A percentile compares a stretch with the other conserved stretches of the same genome.
phyloP scores from a whole-genome alignment of 805 yeast genomes.

The Metschnikowia vanudenii region DNA sequence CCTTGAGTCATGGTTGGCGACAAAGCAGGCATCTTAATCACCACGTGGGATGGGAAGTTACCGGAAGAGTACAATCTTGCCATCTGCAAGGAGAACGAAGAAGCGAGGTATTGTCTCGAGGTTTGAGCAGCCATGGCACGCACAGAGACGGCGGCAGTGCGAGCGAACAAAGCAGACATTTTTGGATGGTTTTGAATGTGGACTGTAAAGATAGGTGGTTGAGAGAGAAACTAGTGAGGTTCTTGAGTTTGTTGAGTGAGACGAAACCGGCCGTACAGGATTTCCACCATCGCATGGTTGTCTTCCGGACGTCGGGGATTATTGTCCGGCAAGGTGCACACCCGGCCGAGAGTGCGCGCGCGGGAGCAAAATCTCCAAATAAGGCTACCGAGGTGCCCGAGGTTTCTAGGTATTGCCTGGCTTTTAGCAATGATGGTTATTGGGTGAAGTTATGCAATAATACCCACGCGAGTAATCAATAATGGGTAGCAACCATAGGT shows the following conservation, averaged over 20 bases:
- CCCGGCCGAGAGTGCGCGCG: conserved; percentile 1
- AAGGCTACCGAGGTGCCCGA: too few relatives aligned
- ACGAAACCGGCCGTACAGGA: conserved; percentile 13
- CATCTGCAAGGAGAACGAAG: conserved; percentile 27
- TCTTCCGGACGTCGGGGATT: conserved; percentile 29
- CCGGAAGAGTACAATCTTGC: conserved; percentile 43
- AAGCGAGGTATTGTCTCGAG: conserved; percentile 20
- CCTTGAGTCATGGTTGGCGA: conserved; percentile 99
- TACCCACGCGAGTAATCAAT: background rate
- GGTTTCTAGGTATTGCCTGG: too few relatives aligned
- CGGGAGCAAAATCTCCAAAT: background rate
- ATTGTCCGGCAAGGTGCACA: conserved; percentile 21
- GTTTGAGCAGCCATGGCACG: conserved; percentile 26
- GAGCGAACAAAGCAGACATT: conserved; percentile 40
- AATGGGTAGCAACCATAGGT: too few relatives aligned
- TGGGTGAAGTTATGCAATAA: too few relatives aligned
- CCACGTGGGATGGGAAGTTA: conserved; percentile 75
- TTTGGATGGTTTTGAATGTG: background rate
- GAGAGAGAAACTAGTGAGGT: conserved; percentile 19
- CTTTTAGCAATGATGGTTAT: too few relatives aligned
- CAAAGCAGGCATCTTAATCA: conserved; percentile 96
- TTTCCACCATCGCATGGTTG: conserved; percentile 27
- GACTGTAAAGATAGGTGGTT: conserved; percentile 24
- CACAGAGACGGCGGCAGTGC: conserved; percentile 30
- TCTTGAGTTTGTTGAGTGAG: conserved; percentile 5